Evolutionary conservation across 495 filamentous ascomycete species (phyloP).

Genomic region (Massariosphaeria phaeospora): DNA sequence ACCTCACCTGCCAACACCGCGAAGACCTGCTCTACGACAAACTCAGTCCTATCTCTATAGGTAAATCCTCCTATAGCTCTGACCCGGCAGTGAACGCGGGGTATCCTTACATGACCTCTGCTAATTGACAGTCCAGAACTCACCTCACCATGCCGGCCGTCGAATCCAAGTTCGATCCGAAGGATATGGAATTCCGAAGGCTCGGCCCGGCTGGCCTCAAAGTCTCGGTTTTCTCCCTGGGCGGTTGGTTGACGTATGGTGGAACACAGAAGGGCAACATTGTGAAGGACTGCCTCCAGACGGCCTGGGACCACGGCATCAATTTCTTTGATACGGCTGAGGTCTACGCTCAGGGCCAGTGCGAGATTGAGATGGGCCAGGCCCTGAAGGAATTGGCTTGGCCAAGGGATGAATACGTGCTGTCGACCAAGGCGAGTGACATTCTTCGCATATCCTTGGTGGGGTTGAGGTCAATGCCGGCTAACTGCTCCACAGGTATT

Average conservation of each 20-base stretch:
- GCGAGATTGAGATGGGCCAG: constrained; percentile 55
- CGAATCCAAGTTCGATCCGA: constrained; percentile 32
- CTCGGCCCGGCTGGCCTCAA: constrained; percentile 44
- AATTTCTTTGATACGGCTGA: constrained; percentile 55
- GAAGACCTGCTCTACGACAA: too few relatives aligned
- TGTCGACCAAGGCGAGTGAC: constrained; percentile 37
- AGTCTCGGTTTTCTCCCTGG: constrained; percentile 42
- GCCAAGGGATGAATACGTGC: constrained; percentile 48
- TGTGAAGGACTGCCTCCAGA: constrained; percentile 44
- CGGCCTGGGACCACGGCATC: constrained; percentile 54
- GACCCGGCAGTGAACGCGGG: not conserved
- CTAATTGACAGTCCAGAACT: not conserved
- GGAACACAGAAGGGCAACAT: constrained; percentile 41
- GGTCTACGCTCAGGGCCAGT: constrained; percentile 51
- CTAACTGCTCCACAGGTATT: constrained; percentile 34
- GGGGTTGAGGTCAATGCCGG: too few relatives aligned
- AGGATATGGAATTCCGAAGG: constrained; percentile 40
- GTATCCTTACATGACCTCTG: not conserved
- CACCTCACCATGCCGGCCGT: constrained; percentile 24
- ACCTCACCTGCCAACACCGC: too few relatives aligned
- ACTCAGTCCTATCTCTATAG: too few relatives aligned
- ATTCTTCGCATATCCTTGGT: not conserved
- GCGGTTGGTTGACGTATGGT: constrained; percentile 37
- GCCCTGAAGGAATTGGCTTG: constrained; percentile 50
- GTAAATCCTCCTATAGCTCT: not conserved